Conservation (phyloP, 2,329 filamentous ascomycete genomes). For the Alternaria novae-zelandiae region DNA sequence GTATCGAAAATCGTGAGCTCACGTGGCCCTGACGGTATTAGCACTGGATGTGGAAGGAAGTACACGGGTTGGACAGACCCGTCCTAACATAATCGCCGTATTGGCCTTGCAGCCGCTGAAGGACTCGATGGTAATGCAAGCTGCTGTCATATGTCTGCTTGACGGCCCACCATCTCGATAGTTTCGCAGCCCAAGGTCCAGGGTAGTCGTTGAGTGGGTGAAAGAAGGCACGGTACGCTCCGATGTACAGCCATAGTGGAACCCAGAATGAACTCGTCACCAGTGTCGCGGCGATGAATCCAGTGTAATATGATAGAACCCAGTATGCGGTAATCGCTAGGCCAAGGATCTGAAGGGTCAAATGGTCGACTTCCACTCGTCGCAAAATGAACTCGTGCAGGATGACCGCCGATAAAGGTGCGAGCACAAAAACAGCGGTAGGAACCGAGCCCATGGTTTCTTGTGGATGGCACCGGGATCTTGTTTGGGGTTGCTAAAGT, state of each 20-base stretch:
- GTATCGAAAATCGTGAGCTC: slow-evolving; percentile 35
- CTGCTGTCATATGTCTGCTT: slow-evolving; percentile 22
- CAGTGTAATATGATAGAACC: slow-evolving; percentile 11
- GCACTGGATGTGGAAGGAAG: neutral
- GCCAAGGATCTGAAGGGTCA: slow-evolving; percentile 17
- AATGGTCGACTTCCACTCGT: slow-evolving; percentile 25
- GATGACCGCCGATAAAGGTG: slow-evolving; percentile 15
- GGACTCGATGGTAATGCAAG: slow-evolving; percentile 22
- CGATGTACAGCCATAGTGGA: slow-evolving; percentile 27
- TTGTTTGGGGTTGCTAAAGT: neutral
- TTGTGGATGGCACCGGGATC: neutral
- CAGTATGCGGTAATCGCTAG: slow-evolving; percentile 16
- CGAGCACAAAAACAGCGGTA: slow-evolving; percentile 3
- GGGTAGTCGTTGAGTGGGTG: slow-evolving; percentile 32
- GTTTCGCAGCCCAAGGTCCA: slow-evolving; percentile 26
- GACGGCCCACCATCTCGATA: slow-evolving; percentile 34
- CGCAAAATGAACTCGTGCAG: slow-evolving; percentile 23
- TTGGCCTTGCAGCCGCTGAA: slow-evolving; percentile 25
- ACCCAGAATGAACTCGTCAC: slow-evolving; percentile 22
- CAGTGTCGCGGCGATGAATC: slow-evolving; percentile 11
- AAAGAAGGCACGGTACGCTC: slow-evolving; percentile 30
- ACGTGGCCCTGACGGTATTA: slow-evolving; percentile 23
- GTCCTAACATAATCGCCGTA: slow-evolving; percentile 37
- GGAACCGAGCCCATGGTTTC: slow-evolving; percentile 13
- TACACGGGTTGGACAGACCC: slow-evolving; percentile 12